phyloP scores from a whole-genome alignment of 2,329 filamentous ascomycete genomes.

The Chrysoporthe puriensis region DNA sequence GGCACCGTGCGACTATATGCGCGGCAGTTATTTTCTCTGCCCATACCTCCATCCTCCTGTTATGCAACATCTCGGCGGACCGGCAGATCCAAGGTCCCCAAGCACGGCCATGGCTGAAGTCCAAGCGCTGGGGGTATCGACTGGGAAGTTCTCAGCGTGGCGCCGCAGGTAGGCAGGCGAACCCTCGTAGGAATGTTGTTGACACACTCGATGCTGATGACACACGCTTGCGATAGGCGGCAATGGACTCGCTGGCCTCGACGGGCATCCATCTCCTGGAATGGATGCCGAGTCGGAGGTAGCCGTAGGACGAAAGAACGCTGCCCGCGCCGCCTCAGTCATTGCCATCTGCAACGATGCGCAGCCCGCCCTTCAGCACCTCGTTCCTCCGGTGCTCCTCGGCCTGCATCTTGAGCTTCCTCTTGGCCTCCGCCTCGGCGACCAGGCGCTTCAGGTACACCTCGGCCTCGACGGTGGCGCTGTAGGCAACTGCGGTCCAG shows the following conservation, averaged over 20 bases:
- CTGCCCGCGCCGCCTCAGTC: constrained; percentile 33
- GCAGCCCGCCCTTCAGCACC: constrained; percentile 50
- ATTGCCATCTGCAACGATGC: constrained; percentile 38
- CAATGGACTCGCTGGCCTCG: background rate
- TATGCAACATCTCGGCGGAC: no score
- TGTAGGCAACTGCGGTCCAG: constrained; percentile 85
- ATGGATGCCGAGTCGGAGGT: background rate
- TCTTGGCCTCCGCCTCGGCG: constrained; percentile 69
- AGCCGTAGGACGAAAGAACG: background rate
- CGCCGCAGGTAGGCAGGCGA: no score
- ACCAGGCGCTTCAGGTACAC: constrained; percentile 82
- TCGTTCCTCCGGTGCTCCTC: constrained; percentile 47
- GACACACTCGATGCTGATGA: background rate
- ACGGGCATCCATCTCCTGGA: background rate
- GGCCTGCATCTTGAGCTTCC: constrained; percentile 43
- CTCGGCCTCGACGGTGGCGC: constrained; percentile 79
- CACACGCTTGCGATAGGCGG: no score
- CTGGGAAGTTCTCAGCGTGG: no score
- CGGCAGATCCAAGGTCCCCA: no score
- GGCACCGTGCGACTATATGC: no score
- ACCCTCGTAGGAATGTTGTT: no score
- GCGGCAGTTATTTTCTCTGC: no score
- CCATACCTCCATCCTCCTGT: no score
- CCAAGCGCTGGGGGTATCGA: no score
- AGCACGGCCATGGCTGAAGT: no score